Conservation (phyloP, 139 green algal species). For the Chlorella vulgaris region DNA sequence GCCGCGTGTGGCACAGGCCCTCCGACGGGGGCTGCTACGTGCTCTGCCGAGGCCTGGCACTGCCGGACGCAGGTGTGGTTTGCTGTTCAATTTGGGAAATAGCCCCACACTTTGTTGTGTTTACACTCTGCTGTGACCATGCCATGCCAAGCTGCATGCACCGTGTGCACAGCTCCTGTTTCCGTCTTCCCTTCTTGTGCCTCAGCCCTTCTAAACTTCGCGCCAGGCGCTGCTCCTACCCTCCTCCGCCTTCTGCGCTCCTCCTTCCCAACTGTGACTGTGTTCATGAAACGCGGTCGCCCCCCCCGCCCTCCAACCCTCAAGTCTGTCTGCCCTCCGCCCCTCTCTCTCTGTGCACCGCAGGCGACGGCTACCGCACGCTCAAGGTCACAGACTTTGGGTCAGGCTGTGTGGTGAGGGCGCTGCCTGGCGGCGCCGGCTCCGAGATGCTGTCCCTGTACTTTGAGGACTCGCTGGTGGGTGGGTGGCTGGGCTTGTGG, state of each 20-base stretch:
- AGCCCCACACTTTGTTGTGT: too few relatives aligned
- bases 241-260: background rate
- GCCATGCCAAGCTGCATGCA: background rate
- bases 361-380: constrained; percentile 23
- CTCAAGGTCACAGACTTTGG: constrained; percentile 65
- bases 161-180: background rate
- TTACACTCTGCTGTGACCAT: too few relatives aligned
- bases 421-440: constrained; percentile 14
- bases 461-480: constrained; percentile 74
- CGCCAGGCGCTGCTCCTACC: background rate
- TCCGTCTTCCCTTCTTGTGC: too few relatives aligned
- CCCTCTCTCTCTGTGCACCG: background rate
- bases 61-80: background rate
- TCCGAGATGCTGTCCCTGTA: constrained; percentile 72
- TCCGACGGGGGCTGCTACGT: constrained; percentile 69
- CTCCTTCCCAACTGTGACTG: background rate
- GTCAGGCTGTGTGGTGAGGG: constrained; percentile 55
- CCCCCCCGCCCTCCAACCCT: background rate
- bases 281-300: background rate
- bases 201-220: too few relatives aligned
- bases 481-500: background rate
- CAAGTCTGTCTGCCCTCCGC: background rate
- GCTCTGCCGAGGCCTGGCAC: constrained; percentile 21
- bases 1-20: constrained; percentile 66
- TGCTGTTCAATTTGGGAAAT: too few relatives aligned